A percentile compares a stretch with the other conserved stretches of the same genome.
phyloP scores from a whole-genome alignment of 176 grass and related monocot genomes.

The Oryza rufipogon region DNA sequence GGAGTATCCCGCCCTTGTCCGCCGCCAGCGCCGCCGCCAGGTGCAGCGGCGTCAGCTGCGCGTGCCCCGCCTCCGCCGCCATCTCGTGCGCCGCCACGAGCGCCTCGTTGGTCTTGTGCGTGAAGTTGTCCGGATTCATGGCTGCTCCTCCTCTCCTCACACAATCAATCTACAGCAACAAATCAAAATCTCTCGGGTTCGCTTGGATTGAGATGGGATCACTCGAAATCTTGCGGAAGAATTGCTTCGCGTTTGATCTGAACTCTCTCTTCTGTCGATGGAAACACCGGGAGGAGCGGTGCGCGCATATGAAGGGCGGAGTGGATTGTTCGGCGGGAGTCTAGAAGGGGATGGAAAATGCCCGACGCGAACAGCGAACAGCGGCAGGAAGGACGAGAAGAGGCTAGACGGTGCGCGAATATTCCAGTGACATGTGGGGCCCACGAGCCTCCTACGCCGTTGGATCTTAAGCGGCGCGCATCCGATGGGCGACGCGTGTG shows the following conservation, averaged over 20 bases:
- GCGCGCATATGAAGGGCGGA: constrained; percentile 15
- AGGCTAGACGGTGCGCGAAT: constrained; percentile 43
- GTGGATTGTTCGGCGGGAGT: constrained; percentile 39
- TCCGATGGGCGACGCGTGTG: constrained; percentile 1
- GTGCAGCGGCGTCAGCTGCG: constrained; percentile 77
- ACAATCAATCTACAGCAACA: background rate
- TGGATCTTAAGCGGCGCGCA: background rate
- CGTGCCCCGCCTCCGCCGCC: constrained; percentile 62
- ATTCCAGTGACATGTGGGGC: constrained; percentile 28
- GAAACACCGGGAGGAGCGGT: background rate
- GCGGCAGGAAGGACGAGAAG: background rate
- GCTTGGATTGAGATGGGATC: background rate
- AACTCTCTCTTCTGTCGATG: background rate
- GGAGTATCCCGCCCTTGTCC: constrained; percentile 58
- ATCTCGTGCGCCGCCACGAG: constrained; percentile 79
- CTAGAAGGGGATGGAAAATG: constrained; percentile 46
- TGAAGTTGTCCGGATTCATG: constrained; percentile 98
- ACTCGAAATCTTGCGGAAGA: background rate
- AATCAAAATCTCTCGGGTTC: background rate
- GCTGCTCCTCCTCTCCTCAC: constrained; percentile 1
- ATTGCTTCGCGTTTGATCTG: background rate
- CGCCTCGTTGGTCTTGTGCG: constrained; percentile 96
- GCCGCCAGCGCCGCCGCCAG: constrained; percentile 53
- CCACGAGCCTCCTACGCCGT: background rate
- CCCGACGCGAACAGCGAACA: too few relatives aligned